These are phyloP conservation scores for Glycine latifolia DNA, from an alignment of 306 rosid genomes.

Conservation along the genomic window DNA sequence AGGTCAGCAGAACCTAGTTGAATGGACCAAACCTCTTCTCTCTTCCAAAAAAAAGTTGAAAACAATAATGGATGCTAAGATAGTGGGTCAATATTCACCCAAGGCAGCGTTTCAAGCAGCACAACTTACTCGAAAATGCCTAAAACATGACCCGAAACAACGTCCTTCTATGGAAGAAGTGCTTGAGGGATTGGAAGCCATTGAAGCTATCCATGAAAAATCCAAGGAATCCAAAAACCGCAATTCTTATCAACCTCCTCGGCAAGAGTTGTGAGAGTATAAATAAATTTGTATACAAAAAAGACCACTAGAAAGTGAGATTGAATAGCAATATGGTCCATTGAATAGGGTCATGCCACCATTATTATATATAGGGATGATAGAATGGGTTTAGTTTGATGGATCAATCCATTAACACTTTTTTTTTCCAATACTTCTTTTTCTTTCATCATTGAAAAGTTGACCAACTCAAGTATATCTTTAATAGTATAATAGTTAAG, in stretches of 20 bases:
- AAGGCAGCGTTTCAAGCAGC: constrained; percentile 67
- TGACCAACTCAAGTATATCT: too few species aligned
- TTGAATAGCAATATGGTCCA: constrained; percentile 8
- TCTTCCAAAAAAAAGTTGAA: constrained; percentile 59
- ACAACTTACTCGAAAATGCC: constrained; percentile 66
- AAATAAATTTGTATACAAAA: background rate
- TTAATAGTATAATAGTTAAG: too few species aligned
- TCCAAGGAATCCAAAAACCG: constrained; percentile 33
- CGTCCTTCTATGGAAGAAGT: constrained; percentile 93
- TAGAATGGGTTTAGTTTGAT: too few species aligned
- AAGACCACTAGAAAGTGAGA: too few species aligned
- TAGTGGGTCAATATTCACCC: constrained; percentile 78
- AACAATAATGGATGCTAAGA: constrained; percentile 63
- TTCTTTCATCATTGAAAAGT: too few species aligned
- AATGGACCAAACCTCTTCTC: constrained; percentile 72
- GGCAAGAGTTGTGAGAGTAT: constrained; percentile 40
- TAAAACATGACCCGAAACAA: constrained; percentile 63
- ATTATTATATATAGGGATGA: too few species aligned
- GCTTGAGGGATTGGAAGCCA: constrained; percentile 61
- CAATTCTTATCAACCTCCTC: constrained; percentile 3
- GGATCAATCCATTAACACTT: too few species aligned
- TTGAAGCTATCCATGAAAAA: constrained; percentile 49
- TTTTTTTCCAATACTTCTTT: too few species aligned
- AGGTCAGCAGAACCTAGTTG: constrained; percentile 70
- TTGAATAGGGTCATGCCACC: constrained; percentile 8